Evolutionary conservation across 768 basidiomycete species (phyloP), one percentile per base, ranked within the genome.

Genomic region (Leucocoprinus birnbaumii): DNA sequence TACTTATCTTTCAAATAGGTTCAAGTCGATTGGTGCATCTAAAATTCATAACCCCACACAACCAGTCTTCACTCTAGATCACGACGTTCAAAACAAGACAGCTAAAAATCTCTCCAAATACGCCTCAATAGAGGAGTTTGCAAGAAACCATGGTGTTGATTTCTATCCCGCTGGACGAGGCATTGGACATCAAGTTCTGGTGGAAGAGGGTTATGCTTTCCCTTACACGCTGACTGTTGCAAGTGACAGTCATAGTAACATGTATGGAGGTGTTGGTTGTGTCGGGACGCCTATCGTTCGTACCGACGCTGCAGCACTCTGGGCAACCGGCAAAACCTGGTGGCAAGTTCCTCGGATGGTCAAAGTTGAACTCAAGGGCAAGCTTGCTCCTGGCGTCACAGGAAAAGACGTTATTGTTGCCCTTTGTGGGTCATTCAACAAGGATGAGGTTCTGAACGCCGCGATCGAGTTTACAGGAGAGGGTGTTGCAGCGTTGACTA

Each of bases 331-430:
- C 19, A 92, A 90, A 68, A 98, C 97, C 1, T 99, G 97, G 97
- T 98, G 96, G 97, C 97, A 98, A 72, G 87, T 99, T 31, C 97
- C 97, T 13, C 84, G 93, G 3, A 94, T 98, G 83, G 84, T 99
- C 68, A 94, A 91, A 57, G 96, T 98, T 58, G 94, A 97, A 63
- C 76, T 99, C 47, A 82, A 79, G 55, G 96, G 96, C 5, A 76
- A 73, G 57, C 80, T 98, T 0, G 79, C 89, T 0, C 83, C 87
- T 0, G 97, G 97, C 3, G 96, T 98, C 1, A 95, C 94, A 0
- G 97, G 97, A 31, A 99, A 99, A 71, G 97, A 99, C 65, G 91
- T 99, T 41, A 98, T 99, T 56, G 90, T 99, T 14, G 96, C 97
- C 0, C 80, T 98, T 3, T 98, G 96, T 55, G 94, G 96, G 5